Evolutionary conservation across 1,284 basidiomycete genomes (phyloP).

Genomic region (Tremellales sp.): DNA sequence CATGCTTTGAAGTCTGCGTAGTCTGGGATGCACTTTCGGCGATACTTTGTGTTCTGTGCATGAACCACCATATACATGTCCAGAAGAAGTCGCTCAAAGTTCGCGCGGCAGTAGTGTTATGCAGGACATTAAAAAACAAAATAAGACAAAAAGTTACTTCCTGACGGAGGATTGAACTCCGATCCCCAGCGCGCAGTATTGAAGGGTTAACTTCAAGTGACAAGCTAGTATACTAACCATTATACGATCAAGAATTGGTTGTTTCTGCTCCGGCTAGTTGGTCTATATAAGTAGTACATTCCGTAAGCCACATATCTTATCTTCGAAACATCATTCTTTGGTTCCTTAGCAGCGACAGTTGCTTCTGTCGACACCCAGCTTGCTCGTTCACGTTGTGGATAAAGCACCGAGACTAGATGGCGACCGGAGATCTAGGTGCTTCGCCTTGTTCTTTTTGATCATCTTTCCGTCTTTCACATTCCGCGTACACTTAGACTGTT

Average conservation of each 20-base stretch:
- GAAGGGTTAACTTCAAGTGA: slow-evolving; percentile 11
- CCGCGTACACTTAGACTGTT: too few relatives aligned
- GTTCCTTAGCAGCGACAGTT: too few relatives aligned
- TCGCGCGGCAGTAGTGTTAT: background rate
- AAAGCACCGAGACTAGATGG: too few relatives aligned
- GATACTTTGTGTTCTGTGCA: background rate
- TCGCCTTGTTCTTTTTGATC: too few relatives aligned
- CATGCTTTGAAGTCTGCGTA: background rate
- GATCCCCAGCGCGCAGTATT: slow-evolving; percentile 3
- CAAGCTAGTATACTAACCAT: slow-evolving; percentile 38
- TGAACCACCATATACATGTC: background rate
- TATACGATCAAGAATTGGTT: slow-evolving; percentile 28
- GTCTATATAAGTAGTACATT: too few relatives aligned
- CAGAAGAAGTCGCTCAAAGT: background rate
- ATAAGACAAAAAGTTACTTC: slow-evolving; percentile 20
- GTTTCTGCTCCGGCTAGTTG: too few relatives aligned
- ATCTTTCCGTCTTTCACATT: too few relatives aligned
- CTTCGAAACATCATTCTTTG: too few relatives aligned
- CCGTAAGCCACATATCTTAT: too few relatives aligned
- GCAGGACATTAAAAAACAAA: background rate
- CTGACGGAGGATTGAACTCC: slow-evolving; percentile 31
- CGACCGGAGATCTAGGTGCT: too few relatives aligned
- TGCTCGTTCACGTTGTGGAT: too few relatives aligned
- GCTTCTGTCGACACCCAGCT: too few relatives aligned
- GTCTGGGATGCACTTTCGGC: background rate